Percentiles rank a stretch among this genome's conserved stretches.
Conservation (phyloP, 306 rosid species). For the Sicyos baderoa region DNA sequence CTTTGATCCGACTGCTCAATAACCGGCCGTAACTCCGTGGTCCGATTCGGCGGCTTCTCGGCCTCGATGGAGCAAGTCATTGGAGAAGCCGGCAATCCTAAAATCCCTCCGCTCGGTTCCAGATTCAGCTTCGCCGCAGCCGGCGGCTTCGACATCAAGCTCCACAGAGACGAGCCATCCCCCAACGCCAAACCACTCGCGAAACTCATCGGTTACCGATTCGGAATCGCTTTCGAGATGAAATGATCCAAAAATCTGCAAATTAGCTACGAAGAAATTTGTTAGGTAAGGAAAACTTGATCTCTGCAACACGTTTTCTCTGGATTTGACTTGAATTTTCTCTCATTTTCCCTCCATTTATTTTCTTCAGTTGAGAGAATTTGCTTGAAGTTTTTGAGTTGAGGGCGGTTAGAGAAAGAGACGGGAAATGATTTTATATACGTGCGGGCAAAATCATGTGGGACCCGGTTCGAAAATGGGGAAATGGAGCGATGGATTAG, state of each 20-base stretch:
- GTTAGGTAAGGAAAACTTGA: neutral
- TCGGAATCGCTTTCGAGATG: neutral
- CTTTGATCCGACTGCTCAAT: neutral
- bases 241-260: neutral
- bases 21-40: constrained; percentile 15
- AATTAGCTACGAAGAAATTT: neutral
- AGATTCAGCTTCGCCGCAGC: neutral
- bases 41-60: neutral
- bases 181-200: neutral
- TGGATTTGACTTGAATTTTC: neutral
- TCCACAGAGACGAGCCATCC: neutral
- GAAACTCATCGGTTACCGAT: neutral
- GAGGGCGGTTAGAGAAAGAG: neutral
- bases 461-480: neutral
- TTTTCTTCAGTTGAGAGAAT: neutral
- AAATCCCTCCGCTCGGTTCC: neutral
- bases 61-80: constrained; percentile 9
- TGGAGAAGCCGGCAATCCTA: neutral
- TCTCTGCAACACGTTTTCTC: neutral
- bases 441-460: neutral
- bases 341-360: neutral
- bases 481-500: neutral
- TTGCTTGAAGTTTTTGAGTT: neutral
- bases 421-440: neutral
- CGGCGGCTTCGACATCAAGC: neutral